Conservation (phyloP, 495 filamentous ascomycete genomes). For the Emericellopsis terricola region DNA sequence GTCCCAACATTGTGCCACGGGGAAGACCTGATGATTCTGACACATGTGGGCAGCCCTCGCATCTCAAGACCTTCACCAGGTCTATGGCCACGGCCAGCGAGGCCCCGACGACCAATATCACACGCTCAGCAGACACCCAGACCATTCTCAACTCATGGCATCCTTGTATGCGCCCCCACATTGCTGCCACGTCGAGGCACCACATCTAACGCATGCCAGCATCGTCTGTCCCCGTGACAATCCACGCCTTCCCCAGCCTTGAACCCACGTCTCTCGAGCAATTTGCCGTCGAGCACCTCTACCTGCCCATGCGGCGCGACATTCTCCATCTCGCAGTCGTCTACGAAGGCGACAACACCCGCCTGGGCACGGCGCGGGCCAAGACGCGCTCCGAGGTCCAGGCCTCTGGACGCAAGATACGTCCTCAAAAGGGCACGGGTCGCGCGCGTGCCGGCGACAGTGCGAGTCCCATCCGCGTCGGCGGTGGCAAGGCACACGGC, state of each 20-base stretch:
- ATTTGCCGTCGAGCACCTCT: slow-evolving; percentile 66
- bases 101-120: slow-evolving; percentile 24
- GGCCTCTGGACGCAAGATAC: slow-evolving; percentile 60
- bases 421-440: slow-evolving; percentile 73
- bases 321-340: slow-evolving; percentile 84
- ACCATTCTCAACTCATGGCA: slow-evolving; percentile 1
- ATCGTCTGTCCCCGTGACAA: slow-evolving; percentile 53
- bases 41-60: not conserved
- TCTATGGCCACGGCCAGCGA: slow-evolving; percentile 85
- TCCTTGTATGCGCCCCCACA: slow-evolving; percentile 3
- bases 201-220: too few species aligned
- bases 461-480: slow-evolving; percentile 66
- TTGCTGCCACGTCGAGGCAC: too few species aligned
- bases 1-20: not conserved
- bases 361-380: slow-evolving; percentile 70
- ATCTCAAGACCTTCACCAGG: slow-evolving; percentile 21
- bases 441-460: slow-evolving; percentile 59
- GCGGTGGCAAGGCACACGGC: slow-evolving; percentile 75
- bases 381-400: slow-evolving; percentile 75
- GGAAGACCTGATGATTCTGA: not conserved
- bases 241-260: slow-evolving; percentile 80
- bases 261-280: slow-evolving; percentile 64
- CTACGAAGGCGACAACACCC: slow-evolving; percentile 79
- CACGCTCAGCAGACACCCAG: slow-evolving; percentile 15
- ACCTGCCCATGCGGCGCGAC: slow-evolving; percentile 75